These are phyloP conservation scores for Trichophaea hybrida DNA, from an alignment of 2,329 filamentous ascomycete species.

Conservation along the genomic window DNA sequence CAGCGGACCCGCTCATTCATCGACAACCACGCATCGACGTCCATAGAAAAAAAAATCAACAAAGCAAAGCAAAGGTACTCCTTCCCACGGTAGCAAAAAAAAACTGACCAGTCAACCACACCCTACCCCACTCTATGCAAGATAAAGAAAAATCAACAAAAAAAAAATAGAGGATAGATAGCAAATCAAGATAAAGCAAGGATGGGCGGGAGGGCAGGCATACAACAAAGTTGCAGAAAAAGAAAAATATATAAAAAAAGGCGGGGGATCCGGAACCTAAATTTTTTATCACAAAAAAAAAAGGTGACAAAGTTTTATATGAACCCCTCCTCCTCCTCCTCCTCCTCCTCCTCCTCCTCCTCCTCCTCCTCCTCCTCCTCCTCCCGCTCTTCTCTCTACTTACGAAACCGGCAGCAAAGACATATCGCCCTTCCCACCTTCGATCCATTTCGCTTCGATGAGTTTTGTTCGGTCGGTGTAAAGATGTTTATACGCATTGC, in stretches of 20 bases:
- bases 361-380: neutral
- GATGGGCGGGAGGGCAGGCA: too few species aligned
- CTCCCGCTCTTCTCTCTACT: neutral
- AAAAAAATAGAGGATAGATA: too few species aligned
- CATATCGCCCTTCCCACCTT: conserved; percentile 54
- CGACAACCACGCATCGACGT: too few species aligned
- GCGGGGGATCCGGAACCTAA: neutral
- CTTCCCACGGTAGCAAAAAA: too few species aligned
- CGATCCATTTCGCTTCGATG: conserved; percentile 60
- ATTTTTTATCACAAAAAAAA: neutral
- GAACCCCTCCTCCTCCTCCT: neutral
- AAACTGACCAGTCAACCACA: too few species aligned
- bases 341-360: neutral
- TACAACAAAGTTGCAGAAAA: neutral
- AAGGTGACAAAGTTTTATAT: neutral
- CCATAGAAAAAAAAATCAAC: too few species aligned
- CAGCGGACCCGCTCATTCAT: too few species aligned
- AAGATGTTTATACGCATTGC: conserved; percentile 83
- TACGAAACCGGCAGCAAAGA: conserved; percentile 46
- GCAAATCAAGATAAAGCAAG: too few species aligned
- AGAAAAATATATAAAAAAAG: neutral
- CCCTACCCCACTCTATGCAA: too few species aligned
- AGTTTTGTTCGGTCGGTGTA: conserved; percentile 60
- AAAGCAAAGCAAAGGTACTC: too few species aligned
- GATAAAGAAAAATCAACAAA: too few species aligned